Percentiles rank a stretch among this genome's conserved stretches.
Conservation (phyloP, 73 alveolate genomes). For the Tetrahymena malaccensis region DNA sequence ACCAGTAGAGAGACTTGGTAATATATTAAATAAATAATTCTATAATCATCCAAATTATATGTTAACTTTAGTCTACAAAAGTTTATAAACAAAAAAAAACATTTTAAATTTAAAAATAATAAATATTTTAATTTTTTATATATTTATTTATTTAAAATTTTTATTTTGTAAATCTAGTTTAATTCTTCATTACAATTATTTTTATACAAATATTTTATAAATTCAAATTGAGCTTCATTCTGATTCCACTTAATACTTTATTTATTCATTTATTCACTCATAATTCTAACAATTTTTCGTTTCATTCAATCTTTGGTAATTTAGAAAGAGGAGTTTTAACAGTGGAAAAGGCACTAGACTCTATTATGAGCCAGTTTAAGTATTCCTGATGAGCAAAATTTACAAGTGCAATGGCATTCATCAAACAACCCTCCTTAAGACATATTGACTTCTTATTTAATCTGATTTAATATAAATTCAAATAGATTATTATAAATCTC, state of each 20-base stretch:
- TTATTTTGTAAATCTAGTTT: too few relatives aligned
- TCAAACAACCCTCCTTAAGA: not conserved
- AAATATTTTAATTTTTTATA: too few relatives aligned
- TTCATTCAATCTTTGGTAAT: not conserved
- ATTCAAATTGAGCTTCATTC: too few relatives aligned
- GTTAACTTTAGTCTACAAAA: not conserved
- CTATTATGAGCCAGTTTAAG: not conserved
- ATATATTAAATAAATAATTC: not conserved
- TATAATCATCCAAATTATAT: not conserved
- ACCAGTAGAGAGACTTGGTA: not conserved
- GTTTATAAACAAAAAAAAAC: too few relatives aligned
- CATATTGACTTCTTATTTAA: not conserved
- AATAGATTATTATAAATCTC: not conserved
- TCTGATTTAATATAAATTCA: not conserved
- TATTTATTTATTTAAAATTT: too few relatives aligned
- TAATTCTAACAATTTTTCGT: too few relatives aligned
- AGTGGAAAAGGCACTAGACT: not conserved
- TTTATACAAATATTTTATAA: too few relatives aligned
- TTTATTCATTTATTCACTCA: too few relatives aligned
- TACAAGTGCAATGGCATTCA: not conserved
- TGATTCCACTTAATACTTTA: not conserved
- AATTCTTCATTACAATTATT: too few relatives aligned
- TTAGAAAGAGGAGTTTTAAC: not conserved
- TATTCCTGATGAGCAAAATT: not conserved
- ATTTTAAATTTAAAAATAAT: too few relatives aligned